Base-by-base conservation (phyloP, 371 early-diverging fungal species). In the Mucor piriformis region DNA sequence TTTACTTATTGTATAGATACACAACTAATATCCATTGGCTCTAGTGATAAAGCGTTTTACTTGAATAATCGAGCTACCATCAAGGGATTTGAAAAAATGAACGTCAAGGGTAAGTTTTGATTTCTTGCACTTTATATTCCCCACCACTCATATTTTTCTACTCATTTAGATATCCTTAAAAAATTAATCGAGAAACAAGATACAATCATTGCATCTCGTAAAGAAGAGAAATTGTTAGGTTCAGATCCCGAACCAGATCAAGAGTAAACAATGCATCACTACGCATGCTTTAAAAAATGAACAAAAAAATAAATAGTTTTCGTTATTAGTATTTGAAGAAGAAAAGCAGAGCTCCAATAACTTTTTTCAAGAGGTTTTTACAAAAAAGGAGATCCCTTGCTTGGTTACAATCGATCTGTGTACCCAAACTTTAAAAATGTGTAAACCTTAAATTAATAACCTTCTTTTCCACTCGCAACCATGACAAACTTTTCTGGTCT, bases 81-180 rank as follows among this genome's bases (percentile, higher is more conserved):
- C 11, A 25, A 48, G 12, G 59, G 48, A 4, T 62, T 67, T 15
- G 67, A 67, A 24, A 63, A 35, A 6, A 67, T 63, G 59, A 23
- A 46, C 23, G 20, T 67, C 0, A 50, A 50, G 55, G 63, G 67
- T 67, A 55, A 25, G 24, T 23, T 18, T 44, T 16, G n/a, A n/a
- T n/a, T n/a, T n/a, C n/a, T n/a, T n/a, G n/a, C n/a, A n/a, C n/a
- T n/a, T n/a, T n/a, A n/a, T n/a, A n/a, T n/a, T n/a, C n/a, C n/a
- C n/a, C n/a, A 24, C 13, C 0, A 10, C 10, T 20, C 8, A 15
- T 2, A 11, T 35, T 32, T 16, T 32, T 13, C 18, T 33, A 32
- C 35, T 24, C 13, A 23, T 12, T 38, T 25, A 67, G 67, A 59
- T 33, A 47, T 63, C 0, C 37, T 67, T 3, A 16, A 25, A 5